Percentiles rank a stretch among this genome's conserved stretches.
Evolutionary conservation across 2,329 filamentous ascomycete genomes (phyloP).

Genomic region (Aaosphaeria arxii): DNA sequence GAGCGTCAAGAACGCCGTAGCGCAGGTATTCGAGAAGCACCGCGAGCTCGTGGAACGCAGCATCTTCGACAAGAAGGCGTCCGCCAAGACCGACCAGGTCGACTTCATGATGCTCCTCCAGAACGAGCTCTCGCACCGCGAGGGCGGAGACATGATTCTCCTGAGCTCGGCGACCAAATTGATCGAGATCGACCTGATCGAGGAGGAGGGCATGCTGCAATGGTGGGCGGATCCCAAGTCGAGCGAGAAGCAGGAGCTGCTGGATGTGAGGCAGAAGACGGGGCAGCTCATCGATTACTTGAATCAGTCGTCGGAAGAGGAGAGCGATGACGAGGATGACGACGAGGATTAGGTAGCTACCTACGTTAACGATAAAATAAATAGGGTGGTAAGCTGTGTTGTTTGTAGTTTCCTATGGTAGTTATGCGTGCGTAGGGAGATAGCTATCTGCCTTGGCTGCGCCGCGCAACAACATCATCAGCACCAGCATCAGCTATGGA

Average conservation of each 20-base stretch:
- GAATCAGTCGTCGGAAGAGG: constrained; percentile 71
- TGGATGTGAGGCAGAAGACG: constrained; percentile 68
- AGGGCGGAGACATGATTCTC: constrained; percentile 66
- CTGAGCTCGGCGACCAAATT: constrained; percentile 79
- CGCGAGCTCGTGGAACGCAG: constrained; percentile 59
- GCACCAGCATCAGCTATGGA: too few relatives aligned
- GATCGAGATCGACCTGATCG: constrained; percentile 78
- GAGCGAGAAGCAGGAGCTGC: constrained; percentile 65
- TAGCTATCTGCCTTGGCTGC: too few relatives aligned
- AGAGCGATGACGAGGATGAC: constrained; percentile 61
- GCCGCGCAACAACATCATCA: too few relatives aligned
- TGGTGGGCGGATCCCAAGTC: constrained; percentile 85
- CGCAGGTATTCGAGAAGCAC: constrained; percentile 47
- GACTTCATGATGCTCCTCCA: constrained; percentile 83
- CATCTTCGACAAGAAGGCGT: constrained; percentile 55
- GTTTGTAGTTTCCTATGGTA: not conserved
- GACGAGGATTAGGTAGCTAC: constrained; percentile 9
- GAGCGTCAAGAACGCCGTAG: constrained; percentile 39
- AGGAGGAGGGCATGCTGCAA: constrained; percentile 80
- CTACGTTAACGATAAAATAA: not conserved
- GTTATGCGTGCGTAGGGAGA: not conserved
- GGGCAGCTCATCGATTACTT: constrained; percentile 75
- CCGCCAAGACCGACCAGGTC: constrained; percentile 66
- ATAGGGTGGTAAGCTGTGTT: too few relatives aligned
- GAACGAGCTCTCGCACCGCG: constrained; percentile 67